Conservation (phyloP, 208 protist genomes). For the Phytomonas sp. region DNA sequence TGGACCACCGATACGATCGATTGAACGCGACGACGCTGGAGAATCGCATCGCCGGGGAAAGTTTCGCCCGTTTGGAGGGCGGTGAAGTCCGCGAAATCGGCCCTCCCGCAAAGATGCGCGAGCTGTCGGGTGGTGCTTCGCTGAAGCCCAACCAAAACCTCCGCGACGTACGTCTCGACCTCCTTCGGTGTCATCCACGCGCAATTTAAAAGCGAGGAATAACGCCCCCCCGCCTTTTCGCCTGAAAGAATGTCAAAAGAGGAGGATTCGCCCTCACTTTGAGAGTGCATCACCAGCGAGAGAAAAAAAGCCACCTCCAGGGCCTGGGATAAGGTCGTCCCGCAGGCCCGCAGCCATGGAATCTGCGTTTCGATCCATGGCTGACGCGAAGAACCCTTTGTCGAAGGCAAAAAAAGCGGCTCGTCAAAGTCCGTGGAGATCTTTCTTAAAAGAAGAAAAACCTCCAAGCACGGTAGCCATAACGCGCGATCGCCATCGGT, state of each 20-base stretch:
- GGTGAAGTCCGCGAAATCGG: not conserved
- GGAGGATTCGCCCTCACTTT: too few relatives aligned
- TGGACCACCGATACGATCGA: conserved; percentile 57
- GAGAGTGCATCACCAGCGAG: too few relatives aligned
- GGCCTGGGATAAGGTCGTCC: conserved; percentile 36
- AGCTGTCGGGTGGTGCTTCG: conserved; percentile 71
- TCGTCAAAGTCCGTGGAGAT: conserved; percentile 30
- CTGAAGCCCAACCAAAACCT: conserved; percentile 50
- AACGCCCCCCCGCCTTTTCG: too few relatives aligned
- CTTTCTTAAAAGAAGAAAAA: not conserved
- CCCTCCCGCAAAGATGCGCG: conserved; percentile 16
- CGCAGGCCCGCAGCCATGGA: conserved; percentile 17
- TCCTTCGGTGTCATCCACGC: conserved; percentile 5
- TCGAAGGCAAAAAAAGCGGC: conserved; percentile 20
- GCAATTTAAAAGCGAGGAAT: not conserved
- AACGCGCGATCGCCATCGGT: not conserved
- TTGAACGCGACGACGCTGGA: conserved; percentile 36
- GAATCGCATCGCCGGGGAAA: conserved; percentile 17
- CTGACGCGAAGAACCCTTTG: conserved; percentile 20
- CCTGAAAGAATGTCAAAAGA: too few relatives aligned
- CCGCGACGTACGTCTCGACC: conserved; percentile 37
- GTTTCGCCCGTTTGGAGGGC: too few relatives aligned
- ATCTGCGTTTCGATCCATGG: conserved; percentile 30
- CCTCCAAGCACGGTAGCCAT: not conserved
- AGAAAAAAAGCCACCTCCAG: conserved; percentile 65